Percentiles rank a stretch among this genome's conserved stretches.
Evolutionary conservation across 1,284 basidiomycete genomes (phyloP).

Genomic region (Ceratobasidium sp.): DNA sequence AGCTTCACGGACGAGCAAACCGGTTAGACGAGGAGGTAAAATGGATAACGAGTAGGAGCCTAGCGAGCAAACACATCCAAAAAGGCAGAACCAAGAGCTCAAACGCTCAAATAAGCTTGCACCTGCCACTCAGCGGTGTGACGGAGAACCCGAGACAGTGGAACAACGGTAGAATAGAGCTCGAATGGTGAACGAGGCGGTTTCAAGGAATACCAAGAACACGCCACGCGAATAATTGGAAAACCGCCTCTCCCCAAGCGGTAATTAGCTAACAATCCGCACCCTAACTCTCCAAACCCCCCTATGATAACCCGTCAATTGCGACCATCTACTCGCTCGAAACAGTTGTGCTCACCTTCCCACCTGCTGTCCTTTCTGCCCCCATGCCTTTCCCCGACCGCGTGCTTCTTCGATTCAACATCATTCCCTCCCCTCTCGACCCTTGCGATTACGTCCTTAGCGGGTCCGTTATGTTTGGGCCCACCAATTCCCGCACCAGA

Average conservation of each 20-base stretch:
- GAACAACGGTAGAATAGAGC: background rate
- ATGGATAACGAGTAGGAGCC: too few species aligned
- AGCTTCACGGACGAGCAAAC: too few species aligned
- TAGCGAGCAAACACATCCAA: too few species aligned
- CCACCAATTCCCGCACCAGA: background rate
- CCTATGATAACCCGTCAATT: too few species aligned
- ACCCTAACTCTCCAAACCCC: too few species aligned
- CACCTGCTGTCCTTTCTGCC: background rate
- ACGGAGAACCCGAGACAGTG: constrained; percentile 52
- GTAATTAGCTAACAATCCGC: too few species aligned
- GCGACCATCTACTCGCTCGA: too few species aligned
- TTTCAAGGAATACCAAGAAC: constrained; percentile 2
- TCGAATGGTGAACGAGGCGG: background rate
- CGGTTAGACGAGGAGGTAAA: too few species aligned
- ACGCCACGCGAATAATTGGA: constrained; percentile 47
- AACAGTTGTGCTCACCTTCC: constrained; percentile 3
- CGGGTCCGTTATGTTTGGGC: constrained; percentile 27
- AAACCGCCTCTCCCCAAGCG: constrained; percentile 53
- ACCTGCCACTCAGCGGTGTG: constrained; percentile 76
- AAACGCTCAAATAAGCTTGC: too few species aligned
- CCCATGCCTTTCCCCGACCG: too few species aligned
- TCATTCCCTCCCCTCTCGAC: constrained; percentile 39
- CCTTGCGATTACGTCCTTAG: constrained; percentile 36
- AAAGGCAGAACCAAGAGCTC: too few species aligned
- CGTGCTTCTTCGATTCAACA: constrained; percentile 19